Base-by-base conservation (phyloP, 257 asterid species). In the Scutellaria barbata region DNA sequence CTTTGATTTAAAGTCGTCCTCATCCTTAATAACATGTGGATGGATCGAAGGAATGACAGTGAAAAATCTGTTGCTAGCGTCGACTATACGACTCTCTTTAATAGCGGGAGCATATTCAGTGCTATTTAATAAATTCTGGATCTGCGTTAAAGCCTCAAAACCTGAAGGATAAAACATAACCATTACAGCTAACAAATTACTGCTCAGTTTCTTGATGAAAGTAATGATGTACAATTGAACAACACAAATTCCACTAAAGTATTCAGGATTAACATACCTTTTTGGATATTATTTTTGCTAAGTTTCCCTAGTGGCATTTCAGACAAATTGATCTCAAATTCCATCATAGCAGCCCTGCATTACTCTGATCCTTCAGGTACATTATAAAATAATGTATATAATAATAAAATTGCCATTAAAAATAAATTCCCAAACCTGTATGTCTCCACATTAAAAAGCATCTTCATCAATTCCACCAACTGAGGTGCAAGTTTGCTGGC, bases 301-400 rank as follows among this genome's bases (percentile, higher is more conserved):
- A 95, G 89, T 82, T 95, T 95, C 76, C 99, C 99, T 3, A 95
- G 84, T n/a, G 99, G 99, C 99, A 95, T 92, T 85, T 92, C 97
- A 6, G 96, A 89, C 92, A 95, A 84, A 81, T 95, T 95, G 78
- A 95, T 95, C 88, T 95, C 89, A 70, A 92, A 95, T 71, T 95
- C 99, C 98, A 92, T 87, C 98, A 92, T 92, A 37, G 98, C 99
- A 85, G 94, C 98, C 89, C 99, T 94, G 93, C 50, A 85, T 25
- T 46, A 63, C 2, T 33, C 66, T 35, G 39, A 47, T 63, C 64
- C 17, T 54, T 80, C 66, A 71, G 74, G 65, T 67, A 48, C 56
- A 78, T 54, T 74, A 25, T 47, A 70, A 52, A 69, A 60, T 12
- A 77, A 48, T 59, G 73, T 12, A 66, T 30, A 2, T n/a, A 68